Evolutionary conservation across 2,329 filamentous ascomycete genomes (phyloP), one percentile per base, ranked within the genome.

Genomic region (Aspergillus oerlinghausenensis): DNA sequence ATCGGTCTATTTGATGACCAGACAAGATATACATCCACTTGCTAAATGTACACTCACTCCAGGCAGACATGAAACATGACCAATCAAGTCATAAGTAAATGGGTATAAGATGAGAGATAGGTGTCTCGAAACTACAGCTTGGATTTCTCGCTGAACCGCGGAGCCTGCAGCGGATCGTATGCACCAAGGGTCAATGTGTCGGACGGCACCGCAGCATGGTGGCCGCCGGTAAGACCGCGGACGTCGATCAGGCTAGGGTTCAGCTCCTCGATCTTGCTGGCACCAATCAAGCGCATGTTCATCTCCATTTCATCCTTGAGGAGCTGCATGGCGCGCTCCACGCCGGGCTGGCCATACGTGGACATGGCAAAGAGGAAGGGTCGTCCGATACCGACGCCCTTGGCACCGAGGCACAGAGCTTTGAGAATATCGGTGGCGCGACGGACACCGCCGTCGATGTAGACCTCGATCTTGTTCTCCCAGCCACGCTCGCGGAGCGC

Each of bases 351-450:
- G 1, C 94, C 94, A 68, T 97, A 97, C 9, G 91, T 86, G 61
- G 88, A 89, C 93, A 99, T 97, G 68, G 94, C 93, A 71, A 92
- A 99, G 58, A 99, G 77, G 80, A 99, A 97, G 25, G 94, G 94
- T 4, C 94, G 82, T 3, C 94, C 94, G 66, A 99, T 96, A 43
- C 94, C 94, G 1, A 97, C 92, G 40, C 92, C 94, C 68, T 84
- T 90, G 14, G 94, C 94, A 42, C 94, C 94, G 0, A 99, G 81
- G 70, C 93, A 97, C 5, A 97, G 80, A 8, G 93, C 93, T 79
- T 99, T 99, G 71, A 97, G 84, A 59, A 99, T 92, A 72, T 99
- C 94, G 1, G 93, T 96, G 11, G 89, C 92, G 51, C 94, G 86
- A 55, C 93, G 86, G 51, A 97, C 83, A 45, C 94, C 94, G 23